A percentile compares a stretch with the other conserved stretches of the same genome.
These are phyloP conservation scores for Brassica napus DNA, from an alignment of 345 rosid genomes.

Conservation along the genomic window Da-Ae NC_063442.1:14238001-14238500, in stretches of 20 bases:
- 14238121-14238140: constrained; percentile 72
- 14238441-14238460: background rate
- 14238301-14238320: background rate
- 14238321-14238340: background rate
- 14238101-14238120: constrained; percentile 74
- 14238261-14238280: background rate
- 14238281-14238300: too few relatives aligned
- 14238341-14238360: background rate
- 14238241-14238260: constrained; percentile 44
- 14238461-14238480: background rate
- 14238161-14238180: constrained; percentile 96
- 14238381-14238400: background rate
- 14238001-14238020: constrained; percentile 65
- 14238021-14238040: constrained; percentile 73
- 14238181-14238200: constrained; percentile 76
- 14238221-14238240: constrained; percentile 68
- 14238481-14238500: too few relatives aligned
- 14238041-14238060: constrained; percentile 44
- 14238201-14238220: constrained; percentile 55
- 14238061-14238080: constrained; percentile 78
- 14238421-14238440: background rate
- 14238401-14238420: background rate
- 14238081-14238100: constrained; percentile 85
- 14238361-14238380: background rate
- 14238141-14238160: constrained; percentile 74